Conservation (phyloP, 106 monocot genomes). For the Allium cepa region DNA sequence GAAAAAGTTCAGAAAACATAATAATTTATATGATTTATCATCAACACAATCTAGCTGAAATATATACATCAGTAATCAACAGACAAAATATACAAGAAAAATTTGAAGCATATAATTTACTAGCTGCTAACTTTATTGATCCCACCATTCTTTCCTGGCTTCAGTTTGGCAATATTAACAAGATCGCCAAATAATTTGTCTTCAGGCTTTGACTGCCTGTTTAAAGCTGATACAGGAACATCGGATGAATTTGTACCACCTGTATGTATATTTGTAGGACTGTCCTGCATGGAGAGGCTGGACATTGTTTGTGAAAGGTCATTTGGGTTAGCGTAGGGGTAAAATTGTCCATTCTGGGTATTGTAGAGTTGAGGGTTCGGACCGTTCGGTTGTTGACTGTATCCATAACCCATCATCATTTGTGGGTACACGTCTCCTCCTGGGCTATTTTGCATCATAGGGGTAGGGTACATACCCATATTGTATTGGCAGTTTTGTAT, state of each 20-base stretch:
- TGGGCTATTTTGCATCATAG: conserved; percentile 10
- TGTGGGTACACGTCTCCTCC: conserved; percentile 17
- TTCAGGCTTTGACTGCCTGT: conserved; percentile 43
- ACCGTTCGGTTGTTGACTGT: conserved; percentile 14
- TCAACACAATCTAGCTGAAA: background rate
- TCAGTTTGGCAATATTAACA: conserved; percentile 56
- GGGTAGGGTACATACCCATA: background rate
- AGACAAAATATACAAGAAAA: background rate
- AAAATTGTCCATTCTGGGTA: conserved; percentile 6
- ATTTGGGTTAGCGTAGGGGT: conserved; percentile 8
- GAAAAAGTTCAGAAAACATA: background rate
- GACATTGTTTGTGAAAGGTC: conserved; percentile 64
- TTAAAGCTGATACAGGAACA: conserved; percentile 12
- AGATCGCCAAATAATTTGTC: conserved; percentile 77
- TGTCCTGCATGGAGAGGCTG: conserved; percentile 56
- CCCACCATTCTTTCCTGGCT: conserved; percentile 20
- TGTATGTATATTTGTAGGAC: background rate
- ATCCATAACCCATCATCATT: conserved; percentile 22
- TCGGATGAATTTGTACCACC: conserved; percentile 2
- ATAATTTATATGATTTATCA: too few relatives aligned
- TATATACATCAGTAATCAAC: background rate
- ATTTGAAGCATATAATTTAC: conserved; percentile 4
- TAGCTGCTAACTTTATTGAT: conserved; percentile 15
- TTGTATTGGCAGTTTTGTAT: conserved; percentile 13
- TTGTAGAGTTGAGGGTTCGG: background rate